A percentile compares a stretch with the other conserved stretches of the same genome.
Evolutionary conservation across 305 asterid species (phyloP).

Genomic region (Fraxinus nigra): DNA sequence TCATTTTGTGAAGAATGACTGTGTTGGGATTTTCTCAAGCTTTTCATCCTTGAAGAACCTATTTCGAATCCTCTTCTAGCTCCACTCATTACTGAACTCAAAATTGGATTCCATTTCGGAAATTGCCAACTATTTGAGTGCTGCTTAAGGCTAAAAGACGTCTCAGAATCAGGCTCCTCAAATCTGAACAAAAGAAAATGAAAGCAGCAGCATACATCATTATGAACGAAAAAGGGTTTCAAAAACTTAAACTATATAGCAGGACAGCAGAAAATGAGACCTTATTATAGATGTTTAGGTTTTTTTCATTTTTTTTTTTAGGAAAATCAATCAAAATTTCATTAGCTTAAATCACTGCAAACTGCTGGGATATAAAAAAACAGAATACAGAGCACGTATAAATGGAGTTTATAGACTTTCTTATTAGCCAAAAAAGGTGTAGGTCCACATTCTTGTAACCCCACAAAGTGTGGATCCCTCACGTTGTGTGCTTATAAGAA

Average conservation of each 20-base stretch:
- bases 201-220: neutral
- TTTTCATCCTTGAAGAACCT: constrained; percentile 31
- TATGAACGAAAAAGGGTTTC: neutral
- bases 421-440: neutral
- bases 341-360: neutral
- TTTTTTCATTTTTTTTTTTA: too few relatives aligned
- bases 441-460: neutral
- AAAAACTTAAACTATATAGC: neutral
- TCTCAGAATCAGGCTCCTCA: constrained; percentile 38
- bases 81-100: constrained; percentile 30
- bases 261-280: neutral
- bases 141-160: constrained; percentile 19
- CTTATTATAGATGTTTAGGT: neutral
- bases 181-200: constrained; percentile 36
- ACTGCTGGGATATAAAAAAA: neutral
- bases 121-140: constrained; percentile 15
- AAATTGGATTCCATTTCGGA: constrained; percentile 25
- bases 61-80: constrained; percentile 31
- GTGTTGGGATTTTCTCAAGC: constrained; percentile 26
- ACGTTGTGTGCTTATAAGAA: neutral
- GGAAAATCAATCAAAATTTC: neutral
- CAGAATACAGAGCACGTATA: neutral
- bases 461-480: neutral
- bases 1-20: constrained; percentile 19
- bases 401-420: neutral